phyloP scores from a whole-genome alignment of 257 asterid species.

The Nyctanthes arbortristis region DNA sequence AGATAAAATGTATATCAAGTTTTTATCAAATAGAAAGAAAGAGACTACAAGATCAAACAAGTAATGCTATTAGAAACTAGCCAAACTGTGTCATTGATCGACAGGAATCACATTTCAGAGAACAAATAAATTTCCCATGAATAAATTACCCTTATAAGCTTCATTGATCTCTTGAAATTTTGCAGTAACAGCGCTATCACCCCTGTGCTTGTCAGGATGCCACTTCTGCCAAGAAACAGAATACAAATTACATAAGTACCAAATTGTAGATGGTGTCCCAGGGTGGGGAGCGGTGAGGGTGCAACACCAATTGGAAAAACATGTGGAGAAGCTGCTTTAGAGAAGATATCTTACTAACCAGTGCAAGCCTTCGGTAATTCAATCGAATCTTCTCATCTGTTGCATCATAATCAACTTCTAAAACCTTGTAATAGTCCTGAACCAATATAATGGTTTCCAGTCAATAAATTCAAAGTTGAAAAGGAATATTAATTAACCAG shows the following conservation, averaged over 20 bases:
- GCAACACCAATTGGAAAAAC: neutral
- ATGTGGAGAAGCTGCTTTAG: slow-evolving; percentile 6
- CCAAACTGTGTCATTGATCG: neutral
- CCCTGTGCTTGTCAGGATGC: slow-evolving; percentile 76
- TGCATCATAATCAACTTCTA: slow-evolving; percentile 72
- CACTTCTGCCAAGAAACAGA: slow-evolving; percentile 54
- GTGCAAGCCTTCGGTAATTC: slow-evolving; percentile 62
- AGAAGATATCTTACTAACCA: slow-evolving; percentile 47
- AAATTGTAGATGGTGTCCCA: neutral
- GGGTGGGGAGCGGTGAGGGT: neutral
- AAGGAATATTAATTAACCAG: neutral
- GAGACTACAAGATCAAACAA: slow-evolving; percentile 17
- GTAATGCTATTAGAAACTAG: slow-evolving; percentile 1
- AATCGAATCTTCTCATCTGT: slow-evolving; percentile 63
- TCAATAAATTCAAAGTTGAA: slow-evolving; percentile 1
- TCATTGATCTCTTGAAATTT: slow-evolving; percentile 70
- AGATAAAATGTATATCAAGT: neutral
- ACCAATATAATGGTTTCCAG: slow-evolving; percentile 10
- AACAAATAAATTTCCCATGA: slow-evolving; percentile 11
- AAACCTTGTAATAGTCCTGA: slow-evolving; percentile 67
- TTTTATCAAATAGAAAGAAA: neutral
- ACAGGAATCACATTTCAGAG: neutral
- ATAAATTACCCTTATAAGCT: slow-evolving; percentile 55
- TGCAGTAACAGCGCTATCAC: slow-evolving; percentile 48
- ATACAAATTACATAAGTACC: slow-evolving; percentile 12